phyloP scores from a whole-genome alignment of 2,329 filamentous ascomycete genomes.

The Fusarium goolgardi region DNA sequence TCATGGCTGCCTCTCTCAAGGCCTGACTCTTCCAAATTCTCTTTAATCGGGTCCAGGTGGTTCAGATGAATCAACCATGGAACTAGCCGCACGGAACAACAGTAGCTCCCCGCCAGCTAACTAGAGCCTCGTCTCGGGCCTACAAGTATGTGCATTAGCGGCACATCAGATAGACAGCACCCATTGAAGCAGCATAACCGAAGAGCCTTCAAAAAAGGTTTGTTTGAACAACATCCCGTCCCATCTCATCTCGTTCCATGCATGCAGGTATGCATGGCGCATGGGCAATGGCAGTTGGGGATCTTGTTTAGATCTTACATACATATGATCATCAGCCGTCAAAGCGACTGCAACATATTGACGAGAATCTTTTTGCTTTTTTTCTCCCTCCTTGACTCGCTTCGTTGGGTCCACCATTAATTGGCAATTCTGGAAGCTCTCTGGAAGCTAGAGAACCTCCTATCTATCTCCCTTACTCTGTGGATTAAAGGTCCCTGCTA shows the following conservation, averaged over 20 bases:
- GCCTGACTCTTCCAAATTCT: not conserved
- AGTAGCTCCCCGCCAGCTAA: conserved; percentile 37
- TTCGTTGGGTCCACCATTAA: conserved; percentile 21
- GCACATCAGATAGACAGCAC: conserved; percentile 17
- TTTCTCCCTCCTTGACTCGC: conserved; percentile 23
- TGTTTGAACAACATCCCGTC: conserved; percentile 1
- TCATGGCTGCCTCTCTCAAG: not conserved
- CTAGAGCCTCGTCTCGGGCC: conserved; percentile 24
- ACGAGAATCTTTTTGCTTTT: conserved; percentile 29
- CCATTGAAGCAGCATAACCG: conserved; percentile 6
- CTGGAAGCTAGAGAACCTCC: conserved; percentile 20
- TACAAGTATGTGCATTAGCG: conserved; percentile 34
- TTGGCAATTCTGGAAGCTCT: conserved; percentile 35
- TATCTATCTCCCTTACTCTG: conserved; percentile 8
- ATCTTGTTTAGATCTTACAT: conserved; percentile 23
- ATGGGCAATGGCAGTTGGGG: conserved; percentile 18
- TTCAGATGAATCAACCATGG: conserved; percentile 10
- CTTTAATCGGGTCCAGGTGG: not conserved
- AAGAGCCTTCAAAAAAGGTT: conserved; percentile 8
- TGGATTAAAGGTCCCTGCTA: conserved; percentile 30
- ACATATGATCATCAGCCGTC: conserved; percentile 25
- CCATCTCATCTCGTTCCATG: not conserved
- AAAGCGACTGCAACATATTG: conserved; percentile 26
- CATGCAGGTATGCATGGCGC: conserved; percentile 5
- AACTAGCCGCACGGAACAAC: conserved; percentile 40